phyloP scores from a whole-genome alignment of 306 rosid genomes.

The Corylus americana region DNA sequence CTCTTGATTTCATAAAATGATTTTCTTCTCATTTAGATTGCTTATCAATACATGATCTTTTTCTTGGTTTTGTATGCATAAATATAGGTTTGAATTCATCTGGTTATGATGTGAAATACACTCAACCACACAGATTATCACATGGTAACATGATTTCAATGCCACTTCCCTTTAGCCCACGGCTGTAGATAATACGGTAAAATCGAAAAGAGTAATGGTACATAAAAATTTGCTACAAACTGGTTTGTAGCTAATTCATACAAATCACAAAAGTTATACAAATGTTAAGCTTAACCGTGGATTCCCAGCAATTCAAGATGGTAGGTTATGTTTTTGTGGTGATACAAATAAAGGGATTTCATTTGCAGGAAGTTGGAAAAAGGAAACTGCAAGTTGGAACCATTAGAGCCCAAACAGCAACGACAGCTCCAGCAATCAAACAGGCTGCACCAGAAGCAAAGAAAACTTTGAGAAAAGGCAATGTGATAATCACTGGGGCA shows the following conservation, averaged over 20 bases:
- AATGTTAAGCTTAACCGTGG: no score
- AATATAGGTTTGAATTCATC: background rate
- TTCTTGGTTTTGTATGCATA: background rate
- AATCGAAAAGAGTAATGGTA: background rate
- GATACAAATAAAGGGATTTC: background rate
- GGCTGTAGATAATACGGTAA: background rate
- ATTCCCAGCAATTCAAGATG: background rate
- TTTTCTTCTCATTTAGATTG: background rate
- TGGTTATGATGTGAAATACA: background rate
- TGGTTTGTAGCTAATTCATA: no score
- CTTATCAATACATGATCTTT: background rate
- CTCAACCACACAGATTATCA: background rate
- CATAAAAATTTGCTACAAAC: no score
- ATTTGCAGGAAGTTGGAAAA: conserved; percentile 14
- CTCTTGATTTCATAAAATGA: background rate
- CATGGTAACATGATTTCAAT: background rate
- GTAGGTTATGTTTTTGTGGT: background rate
- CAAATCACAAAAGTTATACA: no score
- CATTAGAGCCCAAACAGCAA: conserved; percentile 26
- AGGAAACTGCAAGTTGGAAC: background rate
- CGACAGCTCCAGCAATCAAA: background rate
- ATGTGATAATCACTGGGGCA: conserved; percentile 27
- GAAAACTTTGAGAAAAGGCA: conserved; percentile 30
- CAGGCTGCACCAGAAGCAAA: conserved; percentile 20
- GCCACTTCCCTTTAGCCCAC: no score